Conservation (phyloP, 164 flowering plant species). For the Saururus chinensis region DNA sequence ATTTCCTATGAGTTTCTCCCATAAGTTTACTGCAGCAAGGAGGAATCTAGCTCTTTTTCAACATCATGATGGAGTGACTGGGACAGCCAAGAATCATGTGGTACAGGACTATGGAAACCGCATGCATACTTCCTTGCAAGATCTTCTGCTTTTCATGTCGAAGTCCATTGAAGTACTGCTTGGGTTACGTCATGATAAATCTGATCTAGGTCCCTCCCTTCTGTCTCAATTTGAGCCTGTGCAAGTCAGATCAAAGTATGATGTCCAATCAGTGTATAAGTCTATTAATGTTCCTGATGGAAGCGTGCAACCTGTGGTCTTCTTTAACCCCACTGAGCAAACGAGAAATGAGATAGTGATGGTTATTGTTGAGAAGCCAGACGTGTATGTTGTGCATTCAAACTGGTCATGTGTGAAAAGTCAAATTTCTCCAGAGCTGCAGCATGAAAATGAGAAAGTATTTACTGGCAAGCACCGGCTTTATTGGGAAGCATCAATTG, state of each 20-base stretch:
- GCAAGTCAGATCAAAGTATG: slow-evolving; percentile 70
- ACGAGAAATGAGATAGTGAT: slow-evolving; percentile 83
- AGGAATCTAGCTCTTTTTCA: slow-evolving; percentile 95
- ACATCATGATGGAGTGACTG: slow-evolving; percentile 99
- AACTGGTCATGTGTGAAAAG: slow-evolving; percentile 87
- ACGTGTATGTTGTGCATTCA: slow-evolving; percentile 63
- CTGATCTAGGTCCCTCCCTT: slow-evolving; percentile 34
- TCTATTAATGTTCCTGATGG: slow-evolving; percentile 51
- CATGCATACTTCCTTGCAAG: slow-evolving; percentile 87
- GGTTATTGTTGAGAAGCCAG: slow-evolving; percentile 64
- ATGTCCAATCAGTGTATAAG: slow-evolving; percentile 70
- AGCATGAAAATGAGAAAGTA: slow-evolving; percentile 42
- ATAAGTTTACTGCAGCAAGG: slow-evolving; percentile 91
- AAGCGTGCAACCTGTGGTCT: slow-evolving; percentile 51
- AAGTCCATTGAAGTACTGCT: slow-evolving; percentile 80
- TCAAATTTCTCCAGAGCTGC: slow-evolving; percentile 85
- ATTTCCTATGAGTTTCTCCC: slow-evolving; percentile 62
- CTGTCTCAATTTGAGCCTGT: slow-evolving; percentile 65
- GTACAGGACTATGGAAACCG: slow-evolving; percentile 86
- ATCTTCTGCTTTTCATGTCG: slow-evolving; percentile 89
- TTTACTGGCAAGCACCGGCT: slow-evolving; percentile 88
- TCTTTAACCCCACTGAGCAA: slow-evolving; percentile 86
- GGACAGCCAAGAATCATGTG: slow-evolving; percentile 95
- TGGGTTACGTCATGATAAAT: slow-evolving; percentile 57
- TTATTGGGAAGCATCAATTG: slow-evolving; percentile 74